Percentiles rank a stretch among this genome's conserved stretches.
Evolutionary conservation across 305 asterid genomes (phyloP).

Genomic region (Plantago coronopus): DNA sequence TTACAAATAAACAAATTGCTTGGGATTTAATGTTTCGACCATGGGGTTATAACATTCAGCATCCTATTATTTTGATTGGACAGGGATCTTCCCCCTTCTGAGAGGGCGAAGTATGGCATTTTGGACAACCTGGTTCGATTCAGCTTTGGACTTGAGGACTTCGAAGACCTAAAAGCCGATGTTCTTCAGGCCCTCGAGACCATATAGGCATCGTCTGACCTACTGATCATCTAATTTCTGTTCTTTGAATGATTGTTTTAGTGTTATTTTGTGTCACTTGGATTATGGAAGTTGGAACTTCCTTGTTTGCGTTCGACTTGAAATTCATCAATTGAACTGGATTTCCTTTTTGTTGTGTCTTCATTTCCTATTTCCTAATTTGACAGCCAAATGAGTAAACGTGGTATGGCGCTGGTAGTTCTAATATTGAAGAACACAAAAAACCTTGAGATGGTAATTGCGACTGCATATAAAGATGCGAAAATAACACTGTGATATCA

Average conservation of each 20-base stretch:
- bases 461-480: too few species aligned
- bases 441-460: too few species aligned
- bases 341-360: neutral
- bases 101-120: slow-evolving; percentile 72
- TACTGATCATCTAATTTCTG: slow-evolving; percentile 22
- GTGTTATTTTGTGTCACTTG: slow-evolving; percentile 8
- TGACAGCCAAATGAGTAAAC: too few species aligned
- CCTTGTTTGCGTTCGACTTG: neutral
- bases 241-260: neutral
- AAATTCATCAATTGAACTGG: slow-evolving; percentile 20
- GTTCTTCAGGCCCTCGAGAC: slow-evolving; percentile 83
- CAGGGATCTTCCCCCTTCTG: slow-evolving; percentile 68
- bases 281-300: slow-evolving; percentile 10
- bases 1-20: neutral
- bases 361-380: too few species aligned
- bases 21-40: neutral
- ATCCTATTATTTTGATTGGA: slow-evolving; percentile 15
- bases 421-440: too few species aligned
- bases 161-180: slow-evolving; percentile 82
- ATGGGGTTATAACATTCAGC: neutral
- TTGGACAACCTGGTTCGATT: slow-evolving; percentile 91
- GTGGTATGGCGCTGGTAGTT: too few species aligned
- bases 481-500: too few species aligned
- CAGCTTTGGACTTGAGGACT: slow-evolving; percentile 95
- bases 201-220: slow-evolving; percentile 42